phyloP scores from a whole-genome alignment of 208 protist species.

The Trypanosoma mega region DNA sequence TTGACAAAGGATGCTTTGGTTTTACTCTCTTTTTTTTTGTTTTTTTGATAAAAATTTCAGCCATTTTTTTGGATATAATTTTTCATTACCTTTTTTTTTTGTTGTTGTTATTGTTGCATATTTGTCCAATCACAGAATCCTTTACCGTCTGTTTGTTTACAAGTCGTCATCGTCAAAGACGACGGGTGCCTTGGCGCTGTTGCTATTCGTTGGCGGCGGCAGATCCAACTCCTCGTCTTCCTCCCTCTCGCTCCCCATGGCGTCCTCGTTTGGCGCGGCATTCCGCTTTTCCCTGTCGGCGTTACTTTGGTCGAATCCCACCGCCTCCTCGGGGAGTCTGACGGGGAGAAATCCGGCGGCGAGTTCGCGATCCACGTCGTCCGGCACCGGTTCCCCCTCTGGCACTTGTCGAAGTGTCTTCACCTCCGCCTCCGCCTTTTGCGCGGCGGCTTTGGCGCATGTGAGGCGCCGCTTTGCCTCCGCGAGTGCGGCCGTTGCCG shows the following conservation, averaged over 20 bases:
- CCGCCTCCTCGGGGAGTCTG: not conserved
- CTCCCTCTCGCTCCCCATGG: not conserved
- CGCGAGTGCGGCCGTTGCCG: slow-evolving; percentile 1
- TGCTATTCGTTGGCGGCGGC: not conserved
- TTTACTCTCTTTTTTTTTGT: too few species aligned
- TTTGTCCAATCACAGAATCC: not conserved
- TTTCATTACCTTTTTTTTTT: too few species aligned
- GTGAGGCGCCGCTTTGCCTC: slow-evolving; percentile 16
- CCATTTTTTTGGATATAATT: too few species aligned
- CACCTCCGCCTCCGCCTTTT: slow-evolving; percentile 4
- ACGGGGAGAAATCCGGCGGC: slow-evolving; percentile 21
- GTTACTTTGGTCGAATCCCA: too few species aligned
- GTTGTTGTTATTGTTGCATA: not conserved
- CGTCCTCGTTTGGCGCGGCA: not conserved
- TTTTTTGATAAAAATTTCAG: too few species aligned
- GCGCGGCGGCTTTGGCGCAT: too few species aligned
- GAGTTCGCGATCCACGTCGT: slow-evolving; percentile 2
- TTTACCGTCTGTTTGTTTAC: slow-evolving; percentile 2
- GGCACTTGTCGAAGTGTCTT: slow-evolving; percentile 2
- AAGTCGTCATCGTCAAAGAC: slow-evolving; percentile 20
- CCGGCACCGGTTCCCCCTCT: slow-evolving; percentile 1
- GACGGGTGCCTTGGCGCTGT: not conserved
- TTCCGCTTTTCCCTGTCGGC: not conserved
- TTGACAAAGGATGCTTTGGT: too few species aligned
- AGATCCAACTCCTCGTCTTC: slow-evolving; percentile 12